Evolutionary conservation across 345 rosid genomes (phyloP).

Genomic region (Arabidopsis suecica): DNA sequence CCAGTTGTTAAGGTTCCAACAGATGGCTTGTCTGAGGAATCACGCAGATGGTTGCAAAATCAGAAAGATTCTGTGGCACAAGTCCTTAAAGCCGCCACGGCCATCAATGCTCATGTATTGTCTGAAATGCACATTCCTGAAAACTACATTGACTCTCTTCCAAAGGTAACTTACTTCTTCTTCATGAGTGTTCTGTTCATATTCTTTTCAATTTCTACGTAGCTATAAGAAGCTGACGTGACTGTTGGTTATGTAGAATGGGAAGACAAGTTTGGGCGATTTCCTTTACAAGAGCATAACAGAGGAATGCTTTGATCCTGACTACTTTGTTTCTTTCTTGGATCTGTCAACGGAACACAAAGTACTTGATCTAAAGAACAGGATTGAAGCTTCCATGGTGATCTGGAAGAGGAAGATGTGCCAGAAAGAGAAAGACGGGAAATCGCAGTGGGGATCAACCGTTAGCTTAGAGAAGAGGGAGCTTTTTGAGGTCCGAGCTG

Average conservation of each 20-base stretch:
- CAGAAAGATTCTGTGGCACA: constrained; percentile 91
- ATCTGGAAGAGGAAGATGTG: constrained; percentile 92
- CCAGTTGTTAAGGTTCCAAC: constrained; percentile 76
- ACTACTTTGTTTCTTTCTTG: constrained; percentile 68
- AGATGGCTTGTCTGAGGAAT: constrained; percentile 66
- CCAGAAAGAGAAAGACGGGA: constrained; percentile 77
- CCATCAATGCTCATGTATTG: constrained; percentile 79
- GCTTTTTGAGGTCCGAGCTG: constrained; percentile 90
- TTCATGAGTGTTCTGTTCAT: constrained; percentile 1
- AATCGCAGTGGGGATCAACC: constrained; percentile 82
- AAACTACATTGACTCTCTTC: constrained; percentile 85
- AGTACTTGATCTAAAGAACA: constrained; percentile 85
- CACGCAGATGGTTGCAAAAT: constrained; percentile 62
- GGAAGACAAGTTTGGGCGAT: constrained; percentile 87
- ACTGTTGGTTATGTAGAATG: constrained; percentile 56
- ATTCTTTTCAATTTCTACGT: neutral
- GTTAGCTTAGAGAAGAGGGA: constrained; percentile 95
- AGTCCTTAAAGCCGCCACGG: constrained; percentile 89
- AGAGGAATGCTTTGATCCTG: constrained; percentile 76
- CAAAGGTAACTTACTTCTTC: constrained; percentile 59
- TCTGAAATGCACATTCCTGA: constrained; percentile 93
- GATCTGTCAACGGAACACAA: constrained; percentile 83
- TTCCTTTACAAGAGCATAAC: constrained; percentile 85
- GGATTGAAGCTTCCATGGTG: constrained; percentile 91
- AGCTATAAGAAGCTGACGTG: neutral